phyloP scores from a whole-genome alignment of 2,329 filamentous ascomycete genomes.

The Cladobotryum mycophilum region DNA sequence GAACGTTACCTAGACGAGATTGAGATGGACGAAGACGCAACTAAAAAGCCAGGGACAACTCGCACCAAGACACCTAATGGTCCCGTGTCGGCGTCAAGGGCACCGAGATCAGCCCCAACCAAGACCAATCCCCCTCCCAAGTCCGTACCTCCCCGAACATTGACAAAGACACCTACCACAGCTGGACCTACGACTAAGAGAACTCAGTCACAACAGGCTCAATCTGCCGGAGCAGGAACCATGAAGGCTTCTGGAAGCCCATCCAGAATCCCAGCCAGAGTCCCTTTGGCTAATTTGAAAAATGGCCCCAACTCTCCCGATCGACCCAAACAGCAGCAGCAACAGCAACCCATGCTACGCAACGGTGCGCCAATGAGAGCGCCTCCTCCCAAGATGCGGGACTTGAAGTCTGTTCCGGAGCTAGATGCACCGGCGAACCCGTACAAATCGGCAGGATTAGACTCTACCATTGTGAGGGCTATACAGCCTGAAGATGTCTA shows the following conservation, averaged over 20 bases:
- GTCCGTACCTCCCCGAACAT: slow-evolving; percentile 31
- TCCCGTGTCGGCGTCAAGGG: slow-evolving; percentile 27
- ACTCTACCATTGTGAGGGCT: slow-evolving; percentile 51
- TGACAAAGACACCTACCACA: slow-evolving; percentile 52
- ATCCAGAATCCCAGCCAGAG: slow-evolving; percentile 60
- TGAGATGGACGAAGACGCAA: slow-evolving; percentile 48
- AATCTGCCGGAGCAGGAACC: slow-evolving; percentile 20
- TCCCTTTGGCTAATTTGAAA: slow-evolving; percentile 62
- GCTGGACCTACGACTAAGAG: slow-evolving; percentile 25
- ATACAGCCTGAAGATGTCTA: slow-evolving; percentile 80
- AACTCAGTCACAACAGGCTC: slow-evolving; percentile 16
- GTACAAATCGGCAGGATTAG: slow-evolving; percentile 43
- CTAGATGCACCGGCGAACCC: slow-evolving; percentile 44
- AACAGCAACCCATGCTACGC: slow-evolving; percentile 33
- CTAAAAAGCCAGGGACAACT: slow-evolving; percentile 44
- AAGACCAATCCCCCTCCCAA: slow-evolving; percentile 21
- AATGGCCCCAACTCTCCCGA: slow-evolving; percentile 78
- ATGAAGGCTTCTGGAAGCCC: slow-evolving; percentile 30
- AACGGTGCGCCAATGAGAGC: slow-evolving; percentile 54
- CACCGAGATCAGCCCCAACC: neutral
- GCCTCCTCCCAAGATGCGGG: slow-evolving; percentile 89
- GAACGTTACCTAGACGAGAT: slow-evolving; percentile 84
- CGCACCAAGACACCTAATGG: slow-evolving; percentile 66
- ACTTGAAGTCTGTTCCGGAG: slow-evolving; percentile 52
- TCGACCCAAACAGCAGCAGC: slow-evolving; percentile 33